These are phyloP conservation scores for Amphibolis antarctica DNA, from an alignment of 106 monocot genomes.

Conservation along the genomic window DNA sequence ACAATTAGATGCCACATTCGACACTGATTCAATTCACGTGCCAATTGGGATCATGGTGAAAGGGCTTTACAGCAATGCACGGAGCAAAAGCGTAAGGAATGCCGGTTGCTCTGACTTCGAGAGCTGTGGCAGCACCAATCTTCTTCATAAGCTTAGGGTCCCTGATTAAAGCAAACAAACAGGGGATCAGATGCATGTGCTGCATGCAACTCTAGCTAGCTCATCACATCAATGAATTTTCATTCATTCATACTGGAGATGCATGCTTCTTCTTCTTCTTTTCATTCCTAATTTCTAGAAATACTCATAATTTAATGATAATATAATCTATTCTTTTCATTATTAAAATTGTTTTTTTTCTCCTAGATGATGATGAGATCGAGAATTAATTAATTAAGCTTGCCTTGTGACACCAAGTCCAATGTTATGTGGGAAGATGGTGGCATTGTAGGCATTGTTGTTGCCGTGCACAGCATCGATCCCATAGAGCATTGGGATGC, in stretches of 20 bases:
- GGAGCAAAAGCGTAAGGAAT: slow-evolving; percentile 22
- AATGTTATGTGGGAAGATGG: slow-evolving; percentile 14
- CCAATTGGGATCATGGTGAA: not conserved
- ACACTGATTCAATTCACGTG: not conserved
- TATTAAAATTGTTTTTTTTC: too few relatives aligned
- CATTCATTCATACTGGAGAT: too few relatives aligned
- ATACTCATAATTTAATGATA: too few relatives aligned
- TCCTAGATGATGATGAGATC: not conserved
- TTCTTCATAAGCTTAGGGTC: slow-evolving; percentile 16
- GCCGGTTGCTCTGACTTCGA: slow-evolving; percentile 17
- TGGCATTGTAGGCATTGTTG: slow-evolving; percentile 19
- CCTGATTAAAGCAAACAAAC: not conserved
- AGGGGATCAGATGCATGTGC: not conserved
- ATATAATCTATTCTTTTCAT: too few relatives aligned
- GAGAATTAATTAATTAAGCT: not conserved
- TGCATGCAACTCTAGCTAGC: not conserved
- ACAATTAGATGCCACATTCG: not conserved
- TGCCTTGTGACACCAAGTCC: slow-evolving; percentile 14
- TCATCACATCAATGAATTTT: too few relatives aligned
- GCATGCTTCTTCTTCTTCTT: too few relatives aligned
- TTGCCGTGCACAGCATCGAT: slow-evolving; percentile 22
- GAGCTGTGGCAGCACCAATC: slow-evolving; percentile 19
- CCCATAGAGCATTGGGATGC: slow-evolving; percentile 16
- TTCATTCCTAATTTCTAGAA: too few relatives aligned
- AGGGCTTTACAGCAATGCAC: slow-evolving; percentile 10